Conservation (phyloP, 352 stramenopile species). For the Salisapilia sapeloensis region DNA sequence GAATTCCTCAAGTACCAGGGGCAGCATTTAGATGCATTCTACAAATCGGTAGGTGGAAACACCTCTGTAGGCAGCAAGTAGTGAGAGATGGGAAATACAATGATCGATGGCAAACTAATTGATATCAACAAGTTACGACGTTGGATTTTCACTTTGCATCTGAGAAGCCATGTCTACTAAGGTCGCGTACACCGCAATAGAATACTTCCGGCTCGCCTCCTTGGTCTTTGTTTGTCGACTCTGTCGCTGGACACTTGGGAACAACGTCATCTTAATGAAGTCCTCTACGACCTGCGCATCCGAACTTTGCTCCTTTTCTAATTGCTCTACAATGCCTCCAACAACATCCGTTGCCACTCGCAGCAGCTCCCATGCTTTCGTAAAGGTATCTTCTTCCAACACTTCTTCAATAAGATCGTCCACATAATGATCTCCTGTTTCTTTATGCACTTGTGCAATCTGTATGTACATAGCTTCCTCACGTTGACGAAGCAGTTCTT, state of each 20-base stretch:
- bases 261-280: conserved; percentile 62
- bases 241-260: conserved; percentile 59
- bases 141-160: conserved; percentile 1
- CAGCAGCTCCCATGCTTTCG: conserved; percentile 28
- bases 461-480: conserved; percentile 71
- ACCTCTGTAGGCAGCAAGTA: conserved; percentile 4
- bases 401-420: conserved; percentile 42
- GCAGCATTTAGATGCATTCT: conserved; percentile 89
- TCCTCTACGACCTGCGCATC: conserved; percentile 57
- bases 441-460: conserved; percentile 63
- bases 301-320: conserved; percentile 25
- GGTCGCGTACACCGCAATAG: conserved; percentile 35
- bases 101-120: background rate
- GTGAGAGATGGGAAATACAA: conserved; percentile 3
- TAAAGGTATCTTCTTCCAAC: conserved; percentile 26
- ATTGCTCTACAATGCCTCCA: conserved; percentile 22
- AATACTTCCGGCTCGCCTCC: conserved; percentile 46
- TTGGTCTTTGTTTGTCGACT: conserved; percentile 33
- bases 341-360: conserved; percentile 22
- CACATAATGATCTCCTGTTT: conserved; percentile 55
- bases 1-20: conserved; percentile 93
- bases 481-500: conserved; percentile 63
- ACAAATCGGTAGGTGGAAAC: conserved; percentile 72
- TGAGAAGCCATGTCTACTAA: conserved; percentile 19
- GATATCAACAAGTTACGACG: conserved; percentile 1